phyloP scores from a whole-genome alignment of 2,329 filamentous ascomycete genomes.

The Fusarium camptoceras region DNA sequence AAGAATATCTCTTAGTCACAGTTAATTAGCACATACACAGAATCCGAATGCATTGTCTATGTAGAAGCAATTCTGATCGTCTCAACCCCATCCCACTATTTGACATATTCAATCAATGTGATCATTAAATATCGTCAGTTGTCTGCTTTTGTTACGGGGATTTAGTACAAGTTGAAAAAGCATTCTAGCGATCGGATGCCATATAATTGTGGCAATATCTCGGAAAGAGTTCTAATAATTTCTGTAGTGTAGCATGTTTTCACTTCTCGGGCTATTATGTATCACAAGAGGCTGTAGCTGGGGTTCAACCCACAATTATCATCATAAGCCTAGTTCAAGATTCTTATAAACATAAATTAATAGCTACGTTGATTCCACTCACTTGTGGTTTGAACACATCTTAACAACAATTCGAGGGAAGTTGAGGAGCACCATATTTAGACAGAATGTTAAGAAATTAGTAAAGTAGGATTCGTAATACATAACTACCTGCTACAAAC shows the following conservation, averaged over 20 bases:
- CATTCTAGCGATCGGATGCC: neutral
- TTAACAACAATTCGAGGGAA: neutral
- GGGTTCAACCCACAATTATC: no score
- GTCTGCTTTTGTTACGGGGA: neutral
- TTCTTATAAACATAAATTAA: neutral
- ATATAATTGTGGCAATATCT: neutral
- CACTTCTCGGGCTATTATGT: neutral
- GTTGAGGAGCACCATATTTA: neutral
- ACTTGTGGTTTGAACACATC: neutral
- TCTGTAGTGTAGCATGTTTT: neutral
- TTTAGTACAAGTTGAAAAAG: neutral
- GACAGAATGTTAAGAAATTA: neutral
- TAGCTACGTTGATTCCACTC: neutral
- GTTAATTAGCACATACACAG: neutral
- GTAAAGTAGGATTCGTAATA: slow-evolving; percentile 27
- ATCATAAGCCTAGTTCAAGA: neutral
- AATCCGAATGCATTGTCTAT: neutral
- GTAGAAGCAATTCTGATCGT: neutral
- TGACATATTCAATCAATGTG: neutral
- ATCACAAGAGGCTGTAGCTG: neutral
- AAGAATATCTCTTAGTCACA: slow-evolving; percentile 17
- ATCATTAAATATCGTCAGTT: neutral
- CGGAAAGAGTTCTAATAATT: neutral
- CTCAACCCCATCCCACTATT: neutral
- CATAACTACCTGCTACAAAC: slow-evolving; percentile 35